A percentile compares a stretch with the other conserved stretches of the same genome.
phyloP scores from a whole-genome alignment of 1,139 yeast species.

The Candida frijolesensis region DNA sequence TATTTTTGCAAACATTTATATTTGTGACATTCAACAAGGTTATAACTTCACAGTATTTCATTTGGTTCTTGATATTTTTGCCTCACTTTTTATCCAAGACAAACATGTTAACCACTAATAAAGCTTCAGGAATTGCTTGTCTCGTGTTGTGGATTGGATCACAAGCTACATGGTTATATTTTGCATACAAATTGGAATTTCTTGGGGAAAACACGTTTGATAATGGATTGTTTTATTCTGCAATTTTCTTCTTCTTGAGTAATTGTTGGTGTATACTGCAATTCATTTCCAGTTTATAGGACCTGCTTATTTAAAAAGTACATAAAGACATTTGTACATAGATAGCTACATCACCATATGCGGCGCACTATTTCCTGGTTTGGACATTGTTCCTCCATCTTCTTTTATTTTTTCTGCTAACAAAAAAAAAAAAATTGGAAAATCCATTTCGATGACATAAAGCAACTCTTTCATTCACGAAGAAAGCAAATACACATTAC shows the following conservation, averaged over 20 bases:
- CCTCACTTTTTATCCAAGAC: slow-evolving; percentile 69
- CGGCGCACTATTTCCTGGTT: slow-evolving; percentile 1
- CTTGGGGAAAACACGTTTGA: slow-evolving; percentile 69
- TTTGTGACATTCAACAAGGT: slow-evolving; percentile 93
- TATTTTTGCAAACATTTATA: slow-evolving; percentile 87
- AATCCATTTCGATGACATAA: background rate
- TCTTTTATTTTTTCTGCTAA: background rate
- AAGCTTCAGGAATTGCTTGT: slow-evolving; percentile 39
- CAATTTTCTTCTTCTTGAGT: slow-evolving; percentile 66
- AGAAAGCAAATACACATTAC: background rate
- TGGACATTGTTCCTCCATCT: background rate
- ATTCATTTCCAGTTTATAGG: slow-evolving; percentile 48
- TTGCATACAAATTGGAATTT: slow-evolving; percentile 82
- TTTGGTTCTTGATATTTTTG: slow-evolving; percentile 85
- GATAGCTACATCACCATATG: background rate
- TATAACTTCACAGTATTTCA: slow-evolving; percentile 89
- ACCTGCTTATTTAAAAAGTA: background rate
- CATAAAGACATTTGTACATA: background rate
- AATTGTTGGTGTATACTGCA: slow-evolving; percentile 67
- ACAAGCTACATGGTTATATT: slow-evolving; percentile 78
- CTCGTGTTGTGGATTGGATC: slow-evolving; percentile 63
- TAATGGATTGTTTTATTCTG: slow-evolving; percentile 59
- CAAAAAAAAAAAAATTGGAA: background rate
- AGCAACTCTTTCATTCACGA: background rate
- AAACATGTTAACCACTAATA: slow-evolving; percentile 25